These are phyloP conservation scores for Syzygium jambos DNA, from an alignment of 345 rosid genomes.

Conservation along the genomic window DNA sequence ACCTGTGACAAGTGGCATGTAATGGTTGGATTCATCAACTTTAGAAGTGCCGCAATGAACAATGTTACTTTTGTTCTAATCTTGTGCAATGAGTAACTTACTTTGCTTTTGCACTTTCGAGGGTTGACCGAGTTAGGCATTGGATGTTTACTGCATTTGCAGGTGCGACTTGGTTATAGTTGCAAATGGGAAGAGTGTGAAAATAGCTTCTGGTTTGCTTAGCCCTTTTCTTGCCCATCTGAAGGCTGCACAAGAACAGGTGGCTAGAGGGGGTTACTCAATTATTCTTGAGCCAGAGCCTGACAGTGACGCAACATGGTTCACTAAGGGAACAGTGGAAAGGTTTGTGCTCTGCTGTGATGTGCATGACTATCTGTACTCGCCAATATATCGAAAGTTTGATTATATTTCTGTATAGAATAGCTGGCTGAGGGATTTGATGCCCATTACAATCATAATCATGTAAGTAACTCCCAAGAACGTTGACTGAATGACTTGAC, in stretches of 20 bases:
- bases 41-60: background rate
- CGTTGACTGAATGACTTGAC: background rate
- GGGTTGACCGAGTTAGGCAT: background rate
- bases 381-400: background rate
- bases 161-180: constrained; percentile 89
- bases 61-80: background rate
- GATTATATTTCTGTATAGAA: background rate
- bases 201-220: constrained; percentile 82
- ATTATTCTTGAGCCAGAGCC: constrained; percentile 65
- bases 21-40: background rate
- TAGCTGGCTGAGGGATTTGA: background rate
- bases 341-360: constrained; percentile 31
- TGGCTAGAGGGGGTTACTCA: constrained; percentile 88
- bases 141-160: background rate
- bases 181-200: constrained; percentile 75
- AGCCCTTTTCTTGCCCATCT: constrained; percentile 88
- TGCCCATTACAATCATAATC: background rate
- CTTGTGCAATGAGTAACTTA: background rate
- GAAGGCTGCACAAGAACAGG: constrained; percentile 74
- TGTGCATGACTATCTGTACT: background rate
- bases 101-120: background rate
- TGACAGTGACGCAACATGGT: constrained; percentile 57
- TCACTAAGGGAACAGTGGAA: constrained; percentile 73
- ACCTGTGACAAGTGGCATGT: background rate
- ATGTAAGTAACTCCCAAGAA: background rate